Percentiles rank a stretch among this genome's conserved stretches.
Conservation (phyloP, 1,139 yeast species). For the Candida sanyaensis region DNA sequence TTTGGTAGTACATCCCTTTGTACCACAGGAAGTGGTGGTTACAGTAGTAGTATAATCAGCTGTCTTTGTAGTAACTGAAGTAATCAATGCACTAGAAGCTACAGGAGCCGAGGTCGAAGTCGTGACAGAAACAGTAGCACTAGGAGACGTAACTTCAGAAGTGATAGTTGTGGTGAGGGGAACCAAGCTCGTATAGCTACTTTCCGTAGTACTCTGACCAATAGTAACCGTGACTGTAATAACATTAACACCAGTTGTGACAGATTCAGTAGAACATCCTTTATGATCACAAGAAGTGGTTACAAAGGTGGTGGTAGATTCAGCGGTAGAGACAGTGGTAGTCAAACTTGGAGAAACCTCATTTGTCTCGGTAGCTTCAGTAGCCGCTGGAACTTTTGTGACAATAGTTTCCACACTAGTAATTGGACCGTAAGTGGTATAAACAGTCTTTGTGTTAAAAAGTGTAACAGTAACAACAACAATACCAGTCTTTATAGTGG, state of each 20-base stretch:
- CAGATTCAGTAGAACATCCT: not conserved
- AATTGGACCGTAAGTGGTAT: conserved; percentile 3
- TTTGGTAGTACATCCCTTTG: conserved; percentile 2
- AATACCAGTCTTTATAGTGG: conserved; percentile 1
- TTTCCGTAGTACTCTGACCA: not conserved
- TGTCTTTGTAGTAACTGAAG: conserved; percentile 1
- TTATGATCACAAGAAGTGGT: conserved; percentile 1
- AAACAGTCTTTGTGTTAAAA: conserved; percentile 1
- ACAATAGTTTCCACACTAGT: conserved; percentile 2
- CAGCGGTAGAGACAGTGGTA: not conserved
- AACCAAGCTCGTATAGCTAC: not conserved
- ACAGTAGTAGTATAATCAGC: conserved; percentile 4
- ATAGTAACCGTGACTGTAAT: not conserved
- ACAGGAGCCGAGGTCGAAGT: not conserved
- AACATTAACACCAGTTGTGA: not conserved
- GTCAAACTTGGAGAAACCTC: not conserved
- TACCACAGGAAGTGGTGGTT: conserved; percentile 4
- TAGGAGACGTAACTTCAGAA: not conserved
- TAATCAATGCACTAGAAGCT: not conserved
- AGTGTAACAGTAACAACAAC: conserved; percentile 2
- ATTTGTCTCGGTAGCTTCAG: not conserved
- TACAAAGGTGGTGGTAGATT: not conserved
- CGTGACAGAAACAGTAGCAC: not conserved
- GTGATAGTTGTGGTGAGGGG: not conserved
- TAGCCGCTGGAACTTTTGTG: not conserved